Evolutionary conservation across 768 basidiomycete species (phyloP).

Genomic region (Tricholoma matsutake): DNA sequence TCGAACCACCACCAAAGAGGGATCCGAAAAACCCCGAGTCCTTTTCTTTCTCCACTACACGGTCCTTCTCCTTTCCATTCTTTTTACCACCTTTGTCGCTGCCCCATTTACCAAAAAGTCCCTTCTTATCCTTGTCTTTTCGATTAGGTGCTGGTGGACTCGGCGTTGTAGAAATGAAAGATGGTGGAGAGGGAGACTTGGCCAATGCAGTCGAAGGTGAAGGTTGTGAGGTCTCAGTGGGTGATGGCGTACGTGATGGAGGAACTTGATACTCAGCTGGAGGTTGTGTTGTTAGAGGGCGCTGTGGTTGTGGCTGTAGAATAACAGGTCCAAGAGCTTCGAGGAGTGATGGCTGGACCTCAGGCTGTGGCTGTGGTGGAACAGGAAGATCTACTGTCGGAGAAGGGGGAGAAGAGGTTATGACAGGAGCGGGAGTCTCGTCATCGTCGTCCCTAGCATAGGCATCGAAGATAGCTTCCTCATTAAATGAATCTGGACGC

Average conservation of each 20-base stretch:
- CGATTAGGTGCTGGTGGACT: constrained; percentile 39
- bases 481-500: constrained; percentile 74
- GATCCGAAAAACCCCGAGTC: constrained; percentile 90
- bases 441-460: constrained; percentile 60
- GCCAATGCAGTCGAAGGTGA: constrained; percentile 23
- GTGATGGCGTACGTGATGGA: constrained; percentile 60
- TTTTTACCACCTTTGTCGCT: constrained; percentile 65
- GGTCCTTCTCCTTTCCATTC: constrained; percentile 16
- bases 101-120: constrained; percentile 65
- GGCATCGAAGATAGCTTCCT: constrained; percentile 84
- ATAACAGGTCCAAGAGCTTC: constrained; percentile 42
- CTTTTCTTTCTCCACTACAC: constrained; percentile 55
- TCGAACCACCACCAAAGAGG: constrained; percentile 78
- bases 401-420: constrained; percentile 30
- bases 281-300: constrained; percentile 41
- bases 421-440: constrained; percentile 23
- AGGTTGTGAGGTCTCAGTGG: constrained; percentile 33
- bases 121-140: constrained; percentile 74
- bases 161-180: constrained; percentile 28
- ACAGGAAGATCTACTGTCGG: constrained; percentile 18
- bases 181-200: constrained; percentile 27
- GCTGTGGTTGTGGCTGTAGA: constrained; percentile 68
- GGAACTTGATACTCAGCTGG: constrained; percentile 32
- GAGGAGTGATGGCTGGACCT: constrained; percentile 30
- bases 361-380: constrained; percentile 19